phyloP scores from a whole-genome alignment of 78 protist genomes.

The Dictyostelium capitatum region DNA sequence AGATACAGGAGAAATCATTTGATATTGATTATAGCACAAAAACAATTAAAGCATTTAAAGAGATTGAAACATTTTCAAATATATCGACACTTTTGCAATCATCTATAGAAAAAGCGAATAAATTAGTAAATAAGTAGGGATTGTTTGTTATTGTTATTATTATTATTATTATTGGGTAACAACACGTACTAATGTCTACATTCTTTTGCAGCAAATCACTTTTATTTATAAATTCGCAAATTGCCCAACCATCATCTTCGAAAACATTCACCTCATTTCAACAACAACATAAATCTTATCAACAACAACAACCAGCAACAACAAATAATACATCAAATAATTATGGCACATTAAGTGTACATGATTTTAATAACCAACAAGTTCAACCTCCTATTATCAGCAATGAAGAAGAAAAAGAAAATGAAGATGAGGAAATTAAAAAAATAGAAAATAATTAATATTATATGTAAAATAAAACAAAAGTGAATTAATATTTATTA shows the following conservation, averaged over 20 bases:
- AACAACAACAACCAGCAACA: slow-evolving; percentile 4
- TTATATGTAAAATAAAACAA: neutral
- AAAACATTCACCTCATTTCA: slow-evolving; percentile 44
- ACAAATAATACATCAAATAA: neutral
- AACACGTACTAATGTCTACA: no score
- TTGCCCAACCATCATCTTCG: slow-evolving; percentile 22
- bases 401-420: neutral
- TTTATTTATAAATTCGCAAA: slow-evolving; percentile 53
- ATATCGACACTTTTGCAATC: slow-evolving; percentile 22
- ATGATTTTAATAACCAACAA: neutral
- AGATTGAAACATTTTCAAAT: slow-evolving; percentile 52
- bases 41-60: slow-evolving; percentile 27
- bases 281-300: neutral
- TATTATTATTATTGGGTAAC: no score
- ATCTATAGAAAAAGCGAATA: slow-evolving; percentile 56
- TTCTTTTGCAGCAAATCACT: slow-evolving; percentile 70
- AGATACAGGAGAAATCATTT: slow-evolving; percentile 48
- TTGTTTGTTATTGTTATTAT: no score
- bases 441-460: neutral
- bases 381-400: no score
- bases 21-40: slow-evolving; percentile 38
- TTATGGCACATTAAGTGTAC: no score
- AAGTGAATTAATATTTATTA: no score
- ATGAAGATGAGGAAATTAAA: neutral
- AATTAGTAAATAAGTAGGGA: slow-evolving; percentile 57